Base-by-base conservation (phyloP, 768 basidiomycete genomes). In the Xerocomellus chrysenteron region DNA sequence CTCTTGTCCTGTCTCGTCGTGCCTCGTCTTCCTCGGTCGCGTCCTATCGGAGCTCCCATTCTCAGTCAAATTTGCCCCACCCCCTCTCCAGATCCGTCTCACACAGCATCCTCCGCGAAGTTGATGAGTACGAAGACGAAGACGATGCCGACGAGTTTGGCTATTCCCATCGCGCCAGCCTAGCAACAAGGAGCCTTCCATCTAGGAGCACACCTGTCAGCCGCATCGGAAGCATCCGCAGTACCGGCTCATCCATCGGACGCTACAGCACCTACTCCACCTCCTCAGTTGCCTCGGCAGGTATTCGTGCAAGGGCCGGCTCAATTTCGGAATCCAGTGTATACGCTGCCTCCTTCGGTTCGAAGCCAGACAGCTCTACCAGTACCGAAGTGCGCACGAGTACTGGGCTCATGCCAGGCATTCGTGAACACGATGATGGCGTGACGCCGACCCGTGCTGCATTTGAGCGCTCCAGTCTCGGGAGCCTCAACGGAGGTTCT, bases 1-100 rank as follows among this genome's bases (percentile, higher is more conserved):
- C 77, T 0, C 78, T 87, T 50, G 80, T 81, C 61, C 73, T 87
- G 17, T 73, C 78, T 1, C 73, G 76, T 5, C 76, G 74, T 7
- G 69, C 78, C 14, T 85, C 81, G 0, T 70, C 74, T 1, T 74
- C 78, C 6, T 82, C 80, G 10, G 63, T 81, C 37, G 68, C 50
- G 19, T 68, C 64, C 14, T 53, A 10, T 14, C 58, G 56, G 12
- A 69, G 58, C 12, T 44, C 60, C 30, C 54, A 40, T 2, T 65
- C 65, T 9, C 62, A 67, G 14, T 24, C 61, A 0, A 41, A 44
- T 13, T 55, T 58, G 0, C 11, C 62, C 14, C 56, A 61, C 6
- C 64, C 70, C 5, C 52, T 72, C 30, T 51, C 68, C 9, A 56
- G 66, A 4, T 73, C 70, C 33, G 61, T 68, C 19, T 72, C 72